Evolutionary conservation across 1,284 basidiomycete species (phyloP), one percentile per base, ranked within the genome.

Genomic region (Microbotryum saponariae): DNA sequence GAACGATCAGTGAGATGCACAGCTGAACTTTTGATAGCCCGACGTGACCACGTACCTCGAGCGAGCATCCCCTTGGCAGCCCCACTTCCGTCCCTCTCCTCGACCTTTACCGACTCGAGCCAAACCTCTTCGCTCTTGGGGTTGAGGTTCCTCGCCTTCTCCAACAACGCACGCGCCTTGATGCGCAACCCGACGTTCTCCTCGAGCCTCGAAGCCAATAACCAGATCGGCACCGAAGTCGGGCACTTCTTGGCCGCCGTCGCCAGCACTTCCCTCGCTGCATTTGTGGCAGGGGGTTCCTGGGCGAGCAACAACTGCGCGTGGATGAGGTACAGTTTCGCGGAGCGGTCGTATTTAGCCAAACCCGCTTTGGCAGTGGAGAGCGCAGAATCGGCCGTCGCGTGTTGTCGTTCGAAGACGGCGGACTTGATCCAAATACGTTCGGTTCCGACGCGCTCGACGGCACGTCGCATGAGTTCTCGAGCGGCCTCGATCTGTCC

Each of bases 341-440:
- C 82, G 72, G 88, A 92, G 62, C 82, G 82, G 1, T 91, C 87
- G 80, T 90, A 97, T 72, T 87, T 90, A 58, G 76, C 75, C 44
- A 94, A 79, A 0, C 88, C 92, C 20, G 82, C 78, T n/a, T 83
- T 79, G 16, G 91, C 80, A 0, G 87, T 87, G 65, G 83, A 78
- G 8, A 97, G 80, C 0, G 92, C 91, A 6, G 80, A 81, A n/a
- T 83, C 80, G 6, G 83, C 77, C 63, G 85, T 82, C 1, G 87
- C 87, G 73, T 93, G 87, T 73, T 94, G 88, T 4, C 93, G 83
- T 74, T 97, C 92, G 69, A 98, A 91, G 1, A 91, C 88, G 1
- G 89, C 92, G 6, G 89, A 91, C 76, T 98, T 98, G 88, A 97
- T 90, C 94, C 94, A 98, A 59, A 96, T 93, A 74, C 91, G 79